Percentiles rank a stretch among this genome's conserved stretches.
These are phyloP conservation scores for Alternaria atra DNA, from an alignment of 2,329 filamentous ascomycete genomes.

Conservation along the genomic window DNA sequence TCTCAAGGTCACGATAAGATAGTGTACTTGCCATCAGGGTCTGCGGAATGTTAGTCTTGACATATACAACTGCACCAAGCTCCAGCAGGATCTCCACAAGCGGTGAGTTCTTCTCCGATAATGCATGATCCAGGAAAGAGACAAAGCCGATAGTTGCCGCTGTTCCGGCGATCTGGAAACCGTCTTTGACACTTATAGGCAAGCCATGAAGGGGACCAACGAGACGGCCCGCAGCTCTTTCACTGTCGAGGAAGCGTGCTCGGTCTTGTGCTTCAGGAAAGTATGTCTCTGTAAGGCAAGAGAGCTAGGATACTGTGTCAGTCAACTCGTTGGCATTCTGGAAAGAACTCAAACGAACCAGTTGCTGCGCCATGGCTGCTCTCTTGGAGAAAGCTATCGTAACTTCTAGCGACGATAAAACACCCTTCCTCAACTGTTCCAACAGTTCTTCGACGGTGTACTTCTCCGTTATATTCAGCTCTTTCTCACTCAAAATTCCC, in stretches of 20 bases:
- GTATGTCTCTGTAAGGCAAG: slow-evolving; percentile 65
- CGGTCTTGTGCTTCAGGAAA: slow-evolving; percentile 60
- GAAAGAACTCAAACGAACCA: slow-evolving; percentile 46
- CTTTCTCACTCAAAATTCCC: slow-evolving; percentile 63
- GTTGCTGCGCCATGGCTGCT: slow-evolving; percentile 61
- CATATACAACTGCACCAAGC: slow-evolving; percentile 70
- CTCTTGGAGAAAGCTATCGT: slow-evolving; percentile 61
- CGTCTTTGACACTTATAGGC: slow-evolving; percentile 72
- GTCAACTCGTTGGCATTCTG: background rate
- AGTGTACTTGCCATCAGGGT: slow-evolving; percentile 66
- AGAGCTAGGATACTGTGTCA: slow-evolving; percentile 54
- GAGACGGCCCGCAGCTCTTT: slow-evolving; percentile 55
- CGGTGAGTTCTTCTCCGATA: slow-evolving; percentile 56
- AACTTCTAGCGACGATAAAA: slow-evolving; percentile 60
- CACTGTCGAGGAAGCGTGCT: slow-evolving; percentile 60
- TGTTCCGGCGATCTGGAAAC: slow-evolving; percentile 67
- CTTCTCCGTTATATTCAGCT: slow-evolving; percentile 57
- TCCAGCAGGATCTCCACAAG: slow-evolving; percentile 66
- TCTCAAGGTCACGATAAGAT: slow-evolving; percentile 26
- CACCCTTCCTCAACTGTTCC: slow-evolving; percentile 42
- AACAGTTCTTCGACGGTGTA: slow-evolving; percentile 49
- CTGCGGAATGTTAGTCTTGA: slow-evolving; percentile 73
- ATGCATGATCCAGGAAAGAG: slow-evolving; percentile 65
- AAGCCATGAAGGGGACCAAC: slow-evolving; percentile 72
- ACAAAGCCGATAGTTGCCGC: slow-evolving; percentile 67